phyloP scores from a whole-genome alignment of 2,329 filamentous ascomycete species.

The Stemphylium vesicarium region DNA sequence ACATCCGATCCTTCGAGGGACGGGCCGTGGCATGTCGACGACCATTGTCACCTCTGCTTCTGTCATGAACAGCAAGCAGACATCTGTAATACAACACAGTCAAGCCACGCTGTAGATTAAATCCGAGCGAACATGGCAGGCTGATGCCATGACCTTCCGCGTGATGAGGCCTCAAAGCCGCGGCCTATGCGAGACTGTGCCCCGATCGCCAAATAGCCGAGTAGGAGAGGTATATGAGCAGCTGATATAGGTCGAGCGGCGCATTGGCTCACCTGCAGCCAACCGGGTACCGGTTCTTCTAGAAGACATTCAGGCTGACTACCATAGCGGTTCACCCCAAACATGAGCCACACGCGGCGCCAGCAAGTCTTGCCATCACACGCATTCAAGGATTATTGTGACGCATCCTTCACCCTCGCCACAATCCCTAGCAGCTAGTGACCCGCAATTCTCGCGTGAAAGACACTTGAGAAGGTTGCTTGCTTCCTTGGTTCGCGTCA shows the following conservation, averaged over 20 bases:
- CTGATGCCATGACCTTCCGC: slow-evolving; percentile 28
- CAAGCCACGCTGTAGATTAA: background rate
- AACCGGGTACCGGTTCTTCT: slow-evolving; percentile 33
- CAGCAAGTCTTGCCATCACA: slow-evolving; percentile 3
- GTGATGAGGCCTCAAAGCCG: slow-evolving; percentile 35
- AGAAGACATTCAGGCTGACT: slow-evolving; percentile 33
- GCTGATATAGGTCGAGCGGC: slow-evolving; percentile 39
- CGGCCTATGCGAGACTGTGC: slow-evolving; percentile 13
- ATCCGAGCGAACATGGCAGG: background rate
- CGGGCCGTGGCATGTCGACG: slow-evolving; percentile 35
- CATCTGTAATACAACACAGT: background rate
- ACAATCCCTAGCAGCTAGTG: background rate
- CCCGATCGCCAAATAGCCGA: slow-evolving; percentile 47
- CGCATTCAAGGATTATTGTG: background rate
- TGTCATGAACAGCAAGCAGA: background rate
- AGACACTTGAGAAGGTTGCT: slow-evolving; percentile 14
- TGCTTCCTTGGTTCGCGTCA: slow-evolving; percentile 13
- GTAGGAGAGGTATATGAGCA: slow-evolving; percentile 37
- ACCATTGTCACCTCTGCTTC: slow-evolving; percentile 13
- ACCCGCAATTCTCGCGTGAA: slow-evolving; percentile 3
- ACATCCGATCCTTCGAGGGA: slow-evolving; percentile 32
- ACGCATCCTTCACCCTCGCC: background rate
- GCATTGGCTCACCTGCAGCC: slow-evolving; percentile 30
- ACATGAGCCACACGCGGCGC: slow-evolving; percentile 14
- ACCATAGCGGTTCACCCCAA: slow-evolving; percentile 20